Percentiles rank a stretch among this genome's conserved stretches.
These are phyloP conservation scores for Setaria viridis DNA, from an alignment of 202 grass and related monocot genomes.

Conservation along the genomic window DNA sequence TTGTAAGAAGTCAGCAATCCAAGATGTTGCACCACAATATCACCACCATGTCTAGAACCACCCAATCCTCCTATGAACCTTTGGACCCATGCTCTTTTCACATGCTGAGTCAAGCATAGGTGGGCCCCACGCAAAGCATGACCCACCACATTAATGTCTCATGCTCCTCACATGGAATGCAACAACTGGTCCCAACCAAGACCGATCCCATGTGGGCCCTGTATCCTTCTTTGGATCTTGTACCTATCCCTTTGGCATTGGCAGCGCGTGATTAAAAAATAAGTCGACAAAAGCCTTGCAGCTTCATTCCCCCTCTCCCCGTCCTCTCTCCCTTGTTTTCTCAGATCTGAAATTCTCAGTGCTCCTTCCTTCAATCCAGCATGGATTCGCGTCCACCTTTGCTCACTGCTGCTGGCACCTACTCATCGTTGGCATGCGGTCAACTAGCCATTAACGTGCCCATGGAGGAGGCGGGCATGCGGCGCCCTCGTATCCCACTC, in stretches of 20 bases:
- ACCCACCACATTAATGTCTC: background rate
- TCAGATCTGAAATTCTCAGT: background rate
- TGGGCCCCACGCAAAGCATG: background rate
- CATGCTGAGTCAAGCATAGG: background rate
- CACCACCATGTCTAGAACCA: no score
- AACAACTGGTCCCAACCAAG: background rate
- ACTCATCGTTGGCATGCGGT: background rate
- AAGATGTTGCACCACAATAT: no score
- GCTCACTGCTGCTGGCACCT: background rate
- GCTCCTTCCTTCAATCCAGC: background rate
- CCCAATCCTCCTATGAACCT: background rate
- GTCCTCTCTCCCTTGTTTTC: background rate
- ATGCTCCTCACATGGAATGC: background rate
- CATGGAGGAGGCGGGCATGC: background rate
- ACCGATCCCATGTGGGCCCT: background rate
- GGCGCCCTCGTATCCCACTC: background rate
- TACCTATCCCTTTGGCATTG: background rate
- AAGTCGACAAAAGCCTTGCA: no score
- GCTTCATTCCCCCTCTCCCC: background rate
- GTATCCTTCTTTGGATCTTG: background rate
- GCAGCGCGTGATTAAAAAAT: no score
- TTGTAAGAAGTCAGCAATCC: no score
- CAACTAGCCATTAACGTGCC: background rate
- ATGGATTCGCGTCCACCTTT: background rate
- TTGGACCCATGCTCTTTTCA: background rate